Evolutionary conservation across 257 asterid species (phyloP).

Genomic region (Lantana camara): DNA sequence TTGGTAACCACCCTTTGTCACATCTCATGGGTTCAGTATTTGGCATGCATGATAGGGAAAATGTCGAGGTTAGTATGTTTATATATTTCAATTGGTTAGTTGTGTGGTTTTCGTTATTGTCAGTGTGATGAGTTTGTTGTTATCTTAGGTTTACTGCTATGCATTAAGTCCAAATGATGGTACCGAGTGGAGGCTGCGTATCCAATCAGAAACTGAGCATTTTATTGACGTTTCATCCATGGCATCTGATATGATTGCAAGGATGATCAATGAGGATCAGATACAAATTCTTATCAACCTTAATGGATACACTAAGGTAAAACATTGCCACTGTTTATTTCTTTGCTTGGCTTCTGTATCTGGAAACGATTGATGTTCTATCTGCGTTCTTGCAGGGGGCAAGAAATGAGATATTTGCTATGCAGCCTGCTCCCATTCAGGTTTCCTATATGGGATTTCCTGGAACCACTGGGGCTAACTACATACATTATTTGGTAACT

Average conservation of each 20-base stretch:
- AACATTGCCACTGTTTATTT: conserved; percentile 12
- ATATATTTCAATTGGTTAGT: conserved; percentile 15
- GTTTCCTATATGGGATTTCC: conserved; percentile 99
- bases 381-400: conserved; percentile 71
- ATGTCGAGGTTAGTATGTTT: conserved; percentile 72
- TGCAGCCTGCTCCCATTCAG: conserved; percentile 99
- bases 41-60: conserved; percentile 88
- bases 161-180: conserved; percentile 96
- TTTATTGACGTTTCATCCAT: conserved; percentile 88
- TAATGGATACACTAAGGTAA: conserved; percentile 97
- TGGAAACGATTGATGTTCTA: conserved; percentile 13
- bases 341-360: conserved; percentile 20
- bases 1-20: conserved; percentile 97
- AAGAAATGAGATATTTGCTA: conserved; percentile 96
- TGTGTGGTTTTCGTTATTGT: conserved; percentile 2
- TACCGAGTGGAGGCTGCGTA: conserved; percentile 92
- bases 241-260: conserved; percentile 91
- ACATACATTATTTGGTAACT: conserved; percentile 90
- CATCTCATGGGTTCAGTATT: conserved; percentile 99
- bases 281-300: conserved; percentile 95
- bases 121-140: conserved; percentile 22
- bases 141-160: conserved; percentile 83
- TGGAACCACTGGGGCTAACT: conserved; percentile 95
- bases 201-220: conserved; percentile 90
- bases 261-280: conserved; percentile 89